phyloP scores from a whole-genome alignment of 805 yeast genomes.

The Kazachstania kunashirensis region DNA sequence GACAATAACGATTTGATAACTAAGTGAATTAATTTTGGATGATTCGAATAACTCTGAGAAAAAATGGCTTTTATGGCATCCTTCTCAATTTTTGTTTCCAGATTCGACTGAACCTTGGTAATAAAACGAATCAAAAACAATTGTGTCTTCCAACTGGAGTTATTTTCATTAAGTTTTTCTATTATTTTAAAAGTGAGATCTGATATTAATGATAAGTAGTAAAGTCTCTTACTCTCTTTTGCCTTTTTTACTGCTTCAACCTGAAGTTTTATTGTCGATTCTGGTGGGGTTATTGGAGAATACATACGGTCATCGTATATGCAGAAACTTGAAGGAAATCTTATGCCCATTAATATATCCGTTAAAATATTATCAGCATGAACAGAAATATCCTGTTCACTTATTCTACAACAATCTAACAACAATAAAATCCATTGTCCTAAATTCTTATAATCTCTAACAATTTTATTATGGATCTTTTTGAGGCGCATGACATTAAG shows the following conservation, averaged over 20 bases:
- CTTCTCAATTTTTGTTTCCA: slow-evolving; percentile 38
- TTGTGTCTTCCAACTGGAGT: slow-evolving; percentile 46
- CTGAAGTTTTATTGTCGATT: slow-evolving; percentile 45
- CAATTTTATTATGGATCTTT: slow-evolving; percentile 48
- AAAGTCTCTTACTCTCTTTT: slow-evolving; percentile 45
- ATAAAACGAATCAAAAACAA: slow-evolving; percentile 41
- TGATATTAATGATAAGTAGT: slow-evolving; percentile 34
- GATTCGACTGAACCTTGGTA: slow-evolving; percentile 42
- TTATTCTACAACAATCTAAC: slow-evolving; percentile 45
- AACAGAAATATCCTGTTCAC: slow-evolving; percentile 44
- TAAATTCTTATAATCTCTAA: slow-evolving; percentile 47
- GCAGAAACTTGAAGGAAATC: slow-evolving; percentile 47
- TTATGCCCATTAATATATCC: slow-evolving; percentile 32
- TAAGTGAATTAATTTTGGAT: slow-evolving; percentile 55
- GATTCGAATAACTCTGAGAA: slow-evolving; percentile 44
- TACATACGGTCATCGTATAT: slow-evolving; percentile 35
- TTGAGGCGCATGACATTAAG: slow-evolving; percentile 47
- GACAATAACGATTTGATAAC: slow-evolving; percentile 52
- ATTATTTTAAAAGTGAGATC: slow-evolving; percentile 35
- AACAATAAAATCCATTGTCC: slow-evolving; percentile 39
- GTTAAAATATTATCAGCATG: slow-evolving; percentile 45
- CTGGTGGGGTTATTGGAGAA: slow-evolving; percentile 52
- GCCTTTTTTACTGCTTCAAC: slow-evolving; percentile 52
- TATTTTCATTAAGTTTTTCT: slow-evolving; percentile 11
- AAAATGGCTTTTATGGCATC: slow-evolving; percentile 37